Evolutionary conservation across 2,329 filamentous ascomycete genomes (phyloP), one percentile per base, ranked within the genome.

Genomic region (Talaromyces sp.): DNA sequence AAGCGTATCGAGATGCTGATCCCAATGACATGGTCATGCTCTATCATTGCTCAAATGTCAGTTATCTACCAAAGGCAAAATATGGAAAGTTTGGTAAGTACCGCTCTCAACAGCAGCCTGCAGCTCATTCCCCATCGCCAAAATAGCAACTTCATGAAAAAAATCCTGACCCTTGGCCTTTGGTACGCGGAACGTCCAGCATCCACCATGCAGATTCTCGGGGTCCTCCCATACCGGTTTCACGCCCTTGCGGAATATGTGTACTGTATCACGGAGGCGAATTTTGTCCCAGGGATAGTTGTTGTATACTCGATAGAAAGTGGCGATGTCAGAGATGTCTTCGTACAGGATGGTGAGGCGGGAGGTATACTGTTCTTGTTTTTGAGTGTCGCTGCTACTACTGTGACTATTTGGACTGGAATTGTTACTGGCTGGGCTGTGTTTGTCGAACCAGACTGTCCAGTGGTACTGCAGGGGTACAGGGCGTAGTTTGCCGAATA

Each of bases 151-250:
- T 65, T 77, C 75, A 65, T 77, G 75, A 45, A 77, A 77, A 63
- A 77, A 77, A 3, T 70, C 89, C 2, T 87, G 86, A 2, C 83
- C 84, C 6, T 86, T 84, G 67, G 83, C 84, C 82, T 96, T 97
- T 68, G 89, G 88, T 52, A 97, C 89, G 60, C 93, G 89, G 79
- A 98, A 96, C 25, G 92, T 96, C 92, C 92, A 97, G 75, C 90
- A 90, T 59, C 94, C 94, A 61, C 94, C 94, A 67, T 88, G 85
- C 66, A 90, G 83, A 79, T 97, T 97, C 72, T 95, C 88, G 47
- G 91, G 87, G 75, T 98, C 94, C 79, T 93, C 90, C 90, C 90
- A 93, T 70, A 92, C 82, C 64, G 90, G 90, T 68, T 85, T 86
- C 78, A 92, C 91, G 41, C 90, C 90, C 68, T 87, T 83, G 77